Evolutionary conservation across 2,329 filamentous ascomycete species (phyloP).

Genomic region (Sporothrix phasma): DNA sequence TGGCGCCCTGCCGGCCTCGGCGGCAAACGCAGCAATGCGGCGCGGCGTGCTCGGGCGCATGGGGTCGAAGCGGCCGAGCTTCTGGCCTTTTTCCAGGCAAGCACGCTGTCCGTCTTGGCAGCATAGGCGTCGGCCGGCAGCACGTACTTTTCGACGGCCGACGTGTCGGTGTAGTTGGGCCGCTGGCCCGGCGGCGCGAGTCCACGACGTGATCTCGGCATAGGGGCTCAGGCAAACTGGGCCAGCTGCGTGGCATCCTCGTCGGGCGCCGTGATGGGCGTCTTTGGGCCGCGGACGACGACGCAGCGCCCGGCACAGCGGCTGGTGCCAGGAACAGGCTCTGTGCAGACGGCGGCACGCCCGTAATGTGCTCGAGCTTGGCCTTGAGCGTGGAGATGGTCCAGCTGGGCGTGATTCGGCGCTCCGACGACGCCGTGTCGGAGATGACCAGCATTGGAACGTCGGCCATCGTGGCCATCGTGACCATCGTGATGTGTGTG

Average conservation of each 20-base stretch:
- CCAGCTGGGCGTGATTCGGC: conserved; percentile 88
- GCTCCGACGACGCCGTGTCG: conserved; percentile 71
- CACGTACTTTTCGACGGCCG: conserved; percentile 77
- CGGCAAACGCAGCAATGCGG: conserved; percentile 59
- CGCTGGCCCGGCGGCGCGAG: conserved; percentile 61
- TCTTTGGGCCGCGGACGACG: conserved; percentile 39
- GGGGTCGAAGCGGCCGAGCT: conserved; percentile 90
- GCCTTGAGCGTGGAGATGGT: conserved; percentile 71
- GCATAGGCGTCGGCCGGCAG: conserved; percentile 84
- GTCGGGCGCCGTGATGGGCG: conserved; percentile 52
- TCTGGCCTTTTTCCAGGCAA: conserved; percentile 92
- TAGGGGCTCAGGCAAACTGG: conserved; percentile 61
- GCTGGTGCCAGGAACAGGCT: conserved; percentile 58
- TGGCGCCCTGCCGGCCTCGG: conserved; percentile 63
- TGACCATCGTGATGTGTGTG: neutral
- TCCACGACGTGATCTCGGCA: conserved; percentile 74
- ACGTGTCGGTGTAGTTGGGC: conserved; percentile 72
- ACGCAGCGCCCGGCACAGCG: neutral
- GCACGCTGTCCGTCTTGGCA: conserved; percentile 73
- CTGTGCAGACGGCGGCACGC: conserved; percentile 74
- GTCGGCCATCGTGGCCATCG: too few species aligned
- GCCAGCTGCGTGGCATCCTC: conserved; percentile 60
- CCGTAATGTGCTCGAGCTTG: conserved; percentile 88
- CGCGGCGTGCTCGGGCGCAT: conserved; percentile 64
- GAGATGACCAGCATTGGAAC: conserved; percentile 67